Evolutionary conservation across 129 eudicot genomes (phyloP).

Genomic region (Daucus carota): DH1_v3.0 NC_030383.2:44498501-44499000

Average conservation of each 20-base stretch:
- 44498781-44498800: slow-evolving; percentile 14
- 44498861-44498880: not conserved
- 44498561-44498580: slow-evolving; percentile 82
- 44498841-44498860: not conserved
- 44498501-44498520: not conserved
- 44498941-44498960: not conserved
- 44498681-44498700: slow-evolving; percentile 21
- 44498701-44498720: slow-evolving; percentile 9
- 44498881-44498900: not conserved
- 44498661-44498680: slow-evolving; percentile 18
- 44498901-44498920: not conserved
- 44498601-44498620: slow-evolving; percentile 52
- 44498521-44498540: not conserved
- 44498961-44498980: not conserved
- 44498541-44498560: not conserved
- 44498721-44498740: slow-evolving; percentile 9
- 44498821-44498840: not conserved
- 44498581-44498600: slow-evolving; percentile 58
- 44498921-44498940: not conserved
- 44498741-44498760: slow-evolving; percentile 8
- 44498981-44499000: too few relatives aligned
- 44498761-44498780: slow-evolving; percentile 8
- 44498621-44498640: slow-evolving; percentile 45
- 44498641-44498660: slow-evolving; percentile 50
- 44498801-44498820: slow-evolving; percentile 3